Percentiles rank a stretch among this genome's conserved stretches.
Evolutionary conservation across 2,329 filamentous ascomycete genomes (phyloP).

Genomic region (Lasiodiplodia sp.): DNA sequence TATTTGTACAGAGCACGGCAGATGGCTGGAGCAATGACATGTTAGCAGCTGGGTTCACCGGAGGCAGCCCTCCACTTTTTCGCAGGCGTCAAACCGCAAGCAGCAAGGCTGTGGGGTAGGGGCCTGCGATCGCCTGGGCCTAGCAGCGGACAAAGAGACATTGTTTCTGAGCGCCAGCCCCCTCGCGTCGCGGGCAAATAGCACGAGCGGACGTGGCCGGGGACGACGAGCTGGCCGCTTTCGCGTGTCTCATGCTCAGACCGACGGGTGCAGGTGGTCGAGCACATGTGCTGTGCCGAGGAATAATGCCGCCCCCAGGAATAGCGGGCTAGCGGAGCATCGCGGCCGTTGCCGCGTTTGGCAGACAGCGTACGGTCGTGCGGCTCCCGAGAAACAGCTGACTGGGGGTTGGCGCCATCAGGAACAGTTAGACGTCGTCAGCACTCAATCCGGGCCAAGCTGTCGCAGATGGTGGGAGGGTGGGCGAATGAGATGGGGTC

Average conservation of each 20-base stretch:
- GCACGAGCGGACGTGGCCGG: slow-evolving; percentile 6
- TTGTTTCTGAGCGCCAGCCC: slow-evolving; percentile 29
- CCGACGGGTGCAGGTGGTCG: slow-evolving; percentile 17
- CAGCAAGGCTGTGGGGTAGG: slow-evolving; percentile 28
- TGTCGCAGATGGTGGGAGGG: slow-evolving; percentile 2
- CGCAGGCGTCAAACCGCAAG: slow-evolving; percentile 23
- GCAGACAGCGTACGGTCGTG: background rate
- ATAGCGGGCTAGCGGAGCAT: slow-evolving; percentile 5
- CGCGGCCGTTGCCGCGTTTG: slow-evolving; percentile 9
- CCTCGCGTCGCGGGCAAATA: slow-evolving; percentile 24
- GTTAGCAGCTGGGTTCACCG: slow-evolving; percentile 20
- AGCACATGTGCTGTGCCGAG: slow-evolving; percentile 1
- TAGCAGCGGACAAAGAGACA: slow-evolving; percentile 30
- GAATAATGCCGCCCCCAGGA: background rate
- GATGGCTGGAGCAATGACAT: slow-evolving; percentile 29
- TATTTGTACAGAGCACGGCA: slow-evolving; percentile 28
- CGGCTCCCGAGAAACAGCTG: slow-evolving; percentile 8
- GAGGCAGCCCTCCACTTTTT: slow-evolving; percentile 24
- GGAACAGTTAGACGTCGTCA: background rate
- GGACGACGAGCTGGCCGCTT: slow-evolving; percentile 1
- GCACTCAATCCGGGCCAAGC: background rate
- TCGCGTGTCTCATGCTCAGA: slow-evolving; percentile 15
- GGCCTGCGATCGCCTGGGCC: slow-evolving; percentile 18
- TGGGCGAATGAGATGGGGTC: background rate
- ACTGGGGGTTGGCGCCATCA: background rate